Evolutionary conservation across 768 basidiomycete genomes (phyloP).

Genomic region (Mycena metata): DNA sequence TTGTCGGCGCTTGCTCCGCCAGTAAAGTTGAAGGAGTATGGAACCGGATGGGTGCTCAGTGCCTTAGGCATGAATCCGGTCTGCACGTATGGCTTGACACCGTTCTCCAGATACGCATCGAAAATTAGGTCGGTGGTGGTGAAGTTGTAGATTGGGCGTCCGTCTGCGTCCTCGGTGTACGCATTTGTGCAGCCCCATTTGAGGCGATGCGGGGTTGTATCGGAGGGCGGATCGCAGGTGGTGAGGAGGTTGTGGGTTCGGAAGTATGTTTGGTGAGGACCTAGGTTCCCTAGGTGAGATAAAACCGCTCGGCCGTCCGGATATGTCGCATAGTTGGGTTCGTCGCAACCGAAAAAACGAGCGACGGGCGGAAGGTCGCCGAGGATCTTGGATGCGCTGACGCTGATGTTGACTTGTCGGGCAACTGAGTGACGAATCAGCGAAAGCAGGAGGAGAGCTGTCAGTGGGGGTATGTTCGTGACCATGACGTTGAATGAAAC

Average conservation of each 20-base stretch:
- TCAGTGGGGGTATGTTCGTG: not conserved
- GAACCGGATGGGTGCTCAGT: conserved; percentile 32
- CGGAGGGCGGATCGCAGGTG: conserved; percentile 33
- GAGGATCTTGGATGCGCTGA: conserved; percentile 33
- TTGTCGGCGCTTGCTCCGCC: conserved; percentile 25
- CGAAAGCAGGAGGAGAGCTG: conserved; percentile 23
- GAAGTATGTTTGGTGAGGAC: conserved; percentile 38
- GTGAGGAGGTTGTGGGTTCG: conserved; percentile 38
- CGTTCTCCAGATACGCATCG: conserved; percentile 37
- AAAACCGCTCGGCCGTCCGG: conserved; percentile 34
- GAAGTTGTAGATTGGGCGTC: conserved; percentile 36
- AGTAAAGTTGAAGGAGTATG: conserved; percentile 34
- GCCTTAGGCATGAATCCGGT: conserved; percentile 38
- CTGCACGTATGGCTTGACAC: conserved; percentile 37
- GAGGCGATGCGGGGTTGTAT: conserved; percentile 34
- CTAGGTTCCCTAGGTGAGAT: conserved; percentile 30
- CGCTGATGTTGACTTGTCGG: conserved; percentile 35
- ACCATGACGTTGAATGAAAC: conserved; percentile 24
- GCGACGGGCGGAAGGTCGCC: conserved; percentile 35
- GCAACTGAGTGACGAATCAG: conserved; percentile 21
- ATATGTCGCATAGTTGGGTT: conserved; percentile 38
- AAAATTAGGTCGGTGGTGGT: conserved; percentile 35
- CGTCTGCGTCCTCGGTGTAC: conserved; percentile 36
- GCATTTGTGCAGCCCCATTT: conserved; percentile 38
- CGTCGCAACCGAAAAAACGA: conserved; percentile 36